Evolutionary conservation across 192 early-diverging fungal genomes (phyloP).

Genomic region (Linnemannia hyalina): DNA sequence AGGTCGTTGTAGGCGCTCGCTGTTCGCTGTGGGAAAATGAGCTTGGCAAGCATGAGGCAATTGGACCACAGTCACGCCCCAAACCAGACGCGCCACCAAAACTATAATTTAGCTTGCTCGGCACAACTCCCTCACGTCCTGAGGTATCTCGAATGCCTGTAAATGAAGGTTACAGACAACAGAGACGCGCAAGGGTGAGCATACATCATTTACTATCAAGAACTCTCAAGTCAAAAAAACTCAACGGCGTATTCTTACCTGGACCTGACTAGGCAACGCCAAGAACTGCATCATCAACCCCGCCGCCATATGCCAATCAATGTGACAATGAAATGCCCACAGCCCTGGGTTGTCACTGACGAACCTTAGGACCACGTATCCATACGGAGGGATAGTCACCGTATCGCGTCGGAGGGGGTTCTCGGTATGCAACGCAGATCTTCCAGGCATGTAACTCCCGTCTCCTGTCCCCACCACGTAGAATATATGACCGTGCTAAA

Average conservation of each 20-base stretch:
- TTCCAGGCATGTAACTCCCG: slow-evolving; percentile 7
- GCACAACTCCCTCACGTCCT: no score
- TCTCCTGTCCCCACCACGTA: slow-evolving; percentile 37
- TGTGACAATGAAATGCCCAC: slow-evolving; percentile 60
- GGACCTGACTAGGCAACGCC: neutral
- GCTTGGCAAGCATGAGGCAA: no score
- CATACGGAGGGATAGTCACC: slow-evolving; percentile 9
- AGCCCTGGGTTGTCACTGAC: slow-evolving; percentile 51
- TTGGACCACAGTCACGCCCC: no score
- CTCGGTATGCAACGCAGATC: slow-evolving; percentile 4
- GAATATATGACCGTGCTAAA: slow-evolving; percentile 56
- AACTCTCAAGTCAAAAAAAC: no score
- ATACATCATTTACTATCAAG: no score
- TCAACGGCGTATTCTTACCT: neutral
- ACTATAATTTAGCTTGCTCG: no score
- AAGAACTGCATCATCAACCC: slow-evolving; percentile 42
- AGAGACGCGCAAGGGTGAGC: no score
- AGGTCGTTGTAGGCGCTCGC: no score
- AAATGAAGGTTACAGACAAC: no score
- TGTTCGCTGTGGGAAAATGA: no score
- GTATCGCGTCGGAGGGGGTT: slow-evolving; percentile 51
- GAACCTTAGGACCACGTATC: slow-evolving; percentile 23
- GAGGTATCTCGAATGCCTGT: no score
- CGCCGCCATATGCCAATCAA: slow-evolving; percentile 58
- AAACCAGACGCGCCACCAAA: no score